phyloP scores from a whole-genome alignment of 441 rosid genomes.

The Breynia disticha region DNA sequence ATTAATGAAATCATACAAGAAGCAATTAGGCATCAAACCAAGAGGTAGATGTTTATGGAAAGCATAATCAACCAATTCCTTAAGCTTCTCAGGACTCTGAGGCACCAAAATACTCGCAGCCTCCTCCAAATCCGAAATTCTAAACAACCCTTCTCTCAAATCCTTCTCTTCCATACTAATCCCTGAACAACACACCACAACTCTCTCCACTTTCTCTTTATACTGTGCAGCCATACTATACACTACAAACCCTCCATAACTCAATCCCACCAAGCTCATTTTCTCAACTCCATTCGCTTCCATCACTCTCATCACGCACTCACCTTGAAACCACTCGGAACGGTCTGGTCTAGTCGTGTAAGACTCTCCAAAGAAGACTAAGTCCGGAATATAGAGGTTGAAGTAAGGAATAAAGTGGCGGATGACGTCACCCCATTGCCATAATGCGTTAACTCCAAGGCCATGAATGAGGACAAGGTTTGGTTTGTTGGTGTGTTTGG shows the following conservation, averaged over 20 bases:
- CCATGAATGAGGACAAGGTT: constrained; percentile 75
- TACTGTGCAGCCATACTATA: constrained; percentile 60
- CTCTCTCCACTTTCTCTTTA: constrained; percentile 42
- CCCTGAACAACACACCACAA: constrained; percentile 60
- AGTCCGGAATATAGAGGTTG: constrained; percentile 63
- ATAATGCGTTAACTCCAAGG: constrained; percentile 59
- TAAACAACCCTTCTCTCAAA: constrained; percentile 46
- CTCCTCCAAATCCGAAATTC: constrained; percentile 48
- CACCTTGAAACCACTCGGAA: constrained; percentile 62
- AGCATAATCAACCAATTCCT: constrained; percentile 33
- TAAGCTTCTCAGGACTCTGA: constrained; percentile 38
- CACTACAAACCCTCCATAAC: constrained; percentile 80
- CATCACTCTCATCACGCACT: constrained; percentile 52
- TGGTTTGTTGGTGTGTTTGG: constrained; percentile 29
- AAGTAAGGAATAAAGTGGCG: constrained; percentile 33
- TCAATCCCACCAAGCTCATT: constrained; percentile 54
- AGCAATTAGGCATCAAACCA: constrained; percentile 40
- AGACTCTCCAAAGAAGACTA: constrained; percentile 66
- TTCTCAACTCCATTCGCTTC: constrained; percentile 39
- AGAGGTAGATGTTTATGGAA: constrained; percentile 37
- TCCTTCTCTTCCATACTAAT: constrained; percentile 80
- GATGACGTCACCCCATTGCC: constrained; percentile 63
- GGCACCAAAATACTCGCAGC: constrained; percentile 55
- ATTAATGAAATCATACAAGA: constrained; percentile 50
- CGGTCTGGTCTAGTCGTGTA: constrained; percentile 60